Base-by-base conservation (phyloP, 2,329 filamentous ascomycete species). In the Purpureocillium takamizusanense region DNA sequence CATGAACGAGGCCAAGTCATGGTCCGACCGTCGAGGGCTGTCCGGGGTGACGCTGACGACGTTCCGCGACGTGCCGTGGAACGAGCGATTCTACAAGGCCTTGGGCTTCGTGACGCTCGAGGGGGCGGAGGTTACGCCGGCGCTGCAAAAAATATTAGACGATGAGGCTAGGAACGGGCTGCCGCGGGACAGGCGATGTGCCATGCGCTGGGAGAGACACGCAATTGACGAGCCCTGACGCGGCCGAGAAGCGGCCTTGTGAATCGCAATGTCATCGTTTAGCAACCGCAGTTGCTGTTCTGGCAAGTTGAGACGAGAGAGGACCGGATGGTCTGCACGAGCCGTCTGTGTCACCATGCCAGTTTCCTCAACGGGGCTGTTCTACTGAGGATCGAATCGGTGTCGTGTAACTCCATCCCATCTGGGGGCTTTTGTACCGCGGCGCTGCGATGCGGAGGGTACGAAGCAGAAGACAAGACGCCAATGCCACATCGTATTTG, bases 21-120 rank as follows among this genome's bases (percentile, higher is more conserved):
- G 37, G 31, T 31, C 37, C 4, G 18, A 7, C 4, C 12, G 15
- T 15, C 27, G 39, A 8, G 16, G 30, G n/a, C 30, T 43, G 13
- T 36, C 38, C 3, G 41, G 31, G 13, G 18, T 43, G 7, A 45
- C 38, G 18, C 34, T 45, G 15, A 45, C 43, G 13, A 45, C 42
- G n/a, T 44, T 42, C 17, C 36, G 37, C 7, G 31, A 41, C 17
- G 36, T 45, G 23, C 43, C 41, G 4, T 45, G 43, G 43, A 45
- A 41, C 28, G 43, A 43, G 2, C 28, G 13, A n/a, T 45, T 45
- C 11, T 45, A 43, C 31, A 23, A 32, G 12, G 30, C 40, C 1
- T 27, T 36, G n/a, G 41, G 41, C 10, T 45, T 43, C 10, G 8
- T 6, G 2, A 14, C n/a, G 6, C 32, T 39, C 10, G 17, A 15